Conservation (phyloP, 208 protist genomes). For the Leishmania aethiopica region DNA sequence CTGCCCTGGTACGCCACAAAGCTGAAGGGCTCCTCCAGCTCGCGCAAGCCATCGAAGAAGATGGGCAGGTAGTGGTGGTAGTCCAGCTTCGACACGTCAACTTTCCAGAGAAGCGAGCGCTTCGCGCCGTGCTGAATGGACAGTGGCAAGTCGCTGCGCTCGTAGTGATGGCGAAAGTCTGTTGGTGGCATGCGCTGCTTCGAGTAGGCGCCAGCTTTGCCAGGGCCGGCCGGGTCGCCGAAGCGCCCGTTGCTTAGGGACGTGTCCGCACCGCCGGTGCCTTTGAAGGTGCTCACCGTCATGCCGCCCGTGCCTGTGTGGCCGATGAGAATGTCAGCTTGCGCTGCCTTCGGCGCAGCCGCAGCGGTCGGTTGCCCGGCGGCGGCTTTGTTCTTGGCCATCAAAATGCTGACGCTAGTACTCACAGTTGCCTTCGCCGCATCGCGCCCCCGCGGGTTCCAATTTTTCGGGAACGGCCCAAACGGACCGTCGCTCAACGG, state of each 20-base stretch:
- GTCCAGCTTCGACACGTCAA: slow-evolving; percentile 97
- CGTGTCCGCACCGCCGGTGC: slow-evolving; percentile 33
- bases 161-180: slow-evolving; percentile 98
- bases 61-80: slow-evolving; percentile 99
- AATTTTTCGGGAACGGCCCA: slow-evolving; percentile 73
- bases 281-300: slow-evolving; percentile 84
- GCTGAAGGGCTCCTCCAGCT: slow-evolving; percentile 96
- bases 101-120: slow-evolving; percentile 96
- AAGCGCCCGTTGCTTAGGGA: slow-evolving; percentile 73
- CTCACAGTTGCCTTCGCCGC: slow-evolving; percentile 45
- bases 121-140: slow-evolving; percentile 94
- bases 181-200: slow-evolving; percentile 89
- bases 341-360: slow-evolving; percentile 15
- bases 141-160: slow-evolving; percentile 97
- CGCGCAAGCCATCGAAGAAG: slow-evolving; percentile 98
- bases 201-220: slow-evolving; percentile 60
- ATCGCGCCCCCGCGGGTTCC: slow-evolving; percentile 26
- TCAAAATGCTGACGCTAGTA: slow-evolving; percentile 10
- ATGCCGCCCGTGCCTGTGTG: slow-evolving; percentile 86
- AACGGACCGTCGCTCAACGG: slow-evolving; percentile 86
- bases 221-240: slow-evolving; percentile 74
- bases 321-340: slow-evolving; percentile 51
- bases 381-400: slow-evolving; percentile 30
- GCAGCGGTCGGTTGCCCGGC: neutral
- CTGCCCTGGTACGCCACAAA: slow-evolving; percentile 96